Base-by-base conservation (phyloP, 2,329 filamentous ascomycete species). In the Fusarium robinianum region DNA sequence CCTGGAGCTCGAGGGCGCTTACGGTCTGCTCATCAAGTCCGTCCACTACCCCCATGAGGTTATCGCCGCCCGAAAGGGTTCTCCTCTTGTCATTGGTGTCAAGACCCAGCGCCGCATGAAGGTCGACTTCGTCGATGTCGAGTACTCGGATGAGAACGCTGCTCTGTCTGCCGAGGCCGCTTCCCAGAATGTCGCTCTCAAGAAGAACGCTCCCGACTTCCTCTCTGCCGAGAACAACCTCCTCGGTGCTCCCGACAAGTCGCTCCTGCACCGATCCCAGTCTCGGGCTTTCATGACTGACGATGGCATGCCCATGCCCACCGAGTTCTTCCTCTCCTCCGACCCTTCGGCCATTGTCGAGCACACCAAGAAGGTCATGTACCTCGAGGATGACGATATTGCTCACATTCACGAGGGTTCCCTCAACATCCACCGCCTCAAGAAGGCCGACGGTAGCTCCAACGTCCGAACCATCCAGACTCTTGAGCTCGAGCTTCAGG, bases 291-390 rank as follows among this genome's bases (percentile, higher is more conserved):
- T 99, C 81, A 88, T 99, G 77, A 97, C 92, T 42, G 94, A 99
- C 66, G 94, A 99, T 72, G 94, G 94, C 70, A 87, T 91, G 71
- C 94, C 94, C 59, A 95, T 97, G 82, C 92, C 94, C 53, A 92
- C 92, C 63, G 94, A 99, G 73, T 99, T 99, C 79, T 99, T 97
- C 84, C 83, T 99, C 59, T 99, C 94, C 46, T 99, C 94, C 47
- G 94, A 99, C 73, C 94, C 94, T 12, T 96, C 94, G 27, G 92
- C 94, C 65, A 96, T 99, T 65, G 88, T 99, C 60, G 94, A 99
- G 80, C 94, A 99, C 81, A 99, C 94, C 70, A 99, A 99, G 84
- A 99, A 97, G 83, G 94, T 99, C 56, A 85, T 99, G 73, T 99
- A 99, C 79, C 87, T 99, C 43, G 94, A 99, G 79, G 94, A 99